Conservation (phyloP, 495 filamentous ascomycete species). For the Aspergillus bridgeri region DNA sequence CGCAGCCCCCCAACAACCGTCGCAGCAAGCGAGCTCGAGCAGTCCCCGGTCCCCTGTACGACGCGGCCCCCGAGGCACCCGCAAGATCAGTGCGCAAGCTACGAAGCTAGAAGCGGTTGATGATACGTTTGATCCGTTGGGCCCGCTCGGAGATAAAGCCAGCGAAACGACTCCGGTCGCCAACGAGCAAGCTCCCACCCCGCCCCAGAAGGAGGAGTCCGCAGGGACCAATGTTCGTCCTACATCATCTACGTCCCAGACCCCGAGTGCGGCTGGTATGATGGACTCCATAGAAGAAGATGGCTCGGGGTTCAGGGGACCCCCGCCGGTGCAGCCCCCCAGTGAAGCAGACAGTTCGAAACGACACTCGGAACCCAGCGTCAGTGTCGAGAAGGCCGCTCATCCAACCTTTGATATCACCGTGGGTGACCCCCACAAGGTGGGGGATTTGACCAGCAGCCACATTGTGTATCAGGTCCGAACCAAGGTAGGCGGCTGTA, state of each 20-base stretch:
- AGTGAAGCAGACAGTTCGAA: constrained; percentile 39
- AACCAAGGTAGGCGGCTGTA: constrained; percentile 65
- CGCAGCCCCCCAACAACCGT: constrained; percentile 33
- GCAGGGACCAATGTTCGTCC: constrained; percentile 56
- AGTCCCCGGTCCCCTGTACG: constrained; percentile 46
- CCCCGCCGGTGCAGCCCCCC: constrained; percentile 73
- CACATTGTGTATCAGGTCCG: constrained; percentile 96
- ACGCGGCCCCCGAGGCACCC: constrained; percentile 56
- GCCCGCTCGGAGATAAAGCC: constrained; percentile 68
- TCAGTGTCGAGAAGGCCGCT: constrained; percentile 84
- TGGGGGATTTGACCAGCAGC: constrained; percentile 92
- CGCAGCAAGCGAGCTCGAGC: constrained; percentile 31
- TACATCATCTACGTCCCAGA: constrained; percentile 45
- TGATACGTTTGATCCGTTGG: constrained; percentile 88
- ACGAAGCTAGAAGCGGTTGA: constrained; percentile 85
- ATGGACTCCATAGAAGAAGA: constrained; percentile 68
- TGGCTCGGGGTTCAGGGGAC: constrained; percentile 57
- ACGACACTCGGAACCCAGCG: constrained; percentile 70
- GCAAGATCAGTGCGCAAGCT: constrained; percentile 75
- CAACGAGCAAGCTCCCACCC: constrained; percentile 72
- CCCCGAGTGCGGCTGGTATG: constrained; percentile 44
- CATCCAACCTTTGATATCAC: constrained; percentile 88
- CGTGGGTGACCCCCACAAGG: constrained; percentile 96
- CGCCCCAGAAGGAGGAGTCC: constrained; percentile 81
- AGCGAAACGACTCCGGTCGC: constrained; percentile 35